phyloP scores from a whole-genome alignment of 257 asterid genomes.

The Nicotiana noctiflora region DNA sequence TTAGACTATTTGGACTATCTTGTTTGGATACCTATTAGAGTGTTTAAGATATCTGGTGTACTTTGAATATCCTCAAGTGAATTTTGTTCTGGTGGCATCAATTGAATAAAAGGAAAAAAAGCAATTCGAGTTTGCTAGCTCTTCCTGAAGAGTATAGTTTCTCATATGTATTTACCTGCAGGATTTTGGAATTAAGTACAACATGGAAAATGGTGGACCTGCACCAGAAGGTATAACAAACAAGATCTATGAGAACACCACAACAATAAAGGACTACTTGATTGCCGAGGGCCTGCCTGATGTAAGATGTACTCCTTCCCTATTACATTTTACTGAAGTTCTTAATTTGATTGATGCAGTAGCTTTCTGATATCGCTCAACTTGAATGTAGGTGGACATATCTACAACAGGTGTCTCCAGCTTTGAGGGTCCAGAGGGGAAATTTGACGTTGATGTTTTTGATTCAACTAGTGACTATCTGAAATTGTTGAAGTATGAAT shows the following conservation, averaged over 20 bases:
- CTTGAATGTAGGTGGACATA: conserved; percentile 67
- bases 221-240: conserved; percentile 95
- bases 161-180: conserved; percentile 16
- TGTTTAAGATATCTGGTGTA: background rate
- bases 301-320: conserved; percentile 37
- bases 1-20: background rate
- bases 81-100: no score
- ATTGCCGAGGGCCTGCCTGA: conserved; percentile 91
- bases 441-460: conserved; percentile 84
- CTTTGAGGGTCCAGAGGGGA: conserved; percentile 85
- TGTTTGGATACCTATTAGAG: background rate
- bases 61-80: no score
- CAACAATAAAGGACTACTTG: conserved; percentile 81
- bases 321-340: background rate
- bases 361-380: background rate
- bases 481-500: conserved; percentile 86
- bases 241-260: conserved; percentile 78
- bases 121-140: background rate
- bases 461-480: conserved; percentile 89
- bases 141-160: background rate
- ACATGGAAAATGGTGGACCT: conserved; percentile 99
- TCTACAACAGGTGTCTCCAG: conserved; percentile 51
- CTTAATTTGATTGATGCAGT: background rate
- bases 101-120: no score
- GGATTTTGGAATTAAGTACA: conserved; percentile 98